A percentile compares a stretch with the other conserved stretches of the same genome.
Conservation (phyloP, 768 basidiomycete genomes). For the Clitopilus passeckerianus region DNA sequence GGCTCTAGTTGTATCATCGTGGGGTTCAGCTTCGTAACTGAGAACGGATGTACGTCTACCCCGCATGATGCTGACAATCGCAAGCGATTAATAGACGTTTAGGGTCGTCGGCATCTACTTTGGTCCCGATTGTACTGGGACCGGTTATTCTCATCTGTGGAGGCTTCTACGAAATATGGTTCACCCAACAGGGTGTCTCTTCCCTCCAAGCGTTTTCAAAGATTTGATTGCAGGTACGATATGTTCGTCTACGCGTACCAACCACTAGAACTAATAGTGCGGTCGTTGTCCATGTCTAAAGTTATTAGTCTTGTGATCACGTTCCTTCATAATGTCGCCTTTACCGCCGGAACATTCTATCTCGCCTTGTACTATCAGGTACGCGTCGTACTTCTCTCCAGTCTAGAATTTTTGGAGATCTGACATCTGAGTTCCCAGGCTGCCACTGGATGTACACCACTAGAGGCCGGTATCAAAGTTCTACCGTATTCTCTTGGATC, state of each 20-base stretch:
- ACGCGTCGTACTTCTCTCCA: constrained; percentile 13
- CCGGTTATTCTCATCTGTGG: constrained; percentile 48
- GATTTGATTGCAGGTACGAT: constrained; percentile 54
- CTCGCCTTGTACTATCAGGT: constrained; percentile 83
- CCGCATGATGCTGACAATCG: constrained; percentile 1
- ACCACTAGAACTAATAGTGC: constrained; percentile 8
- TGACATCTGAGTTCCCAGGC: constrained; percentile 35
- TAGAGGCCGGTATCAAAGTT: constrained; percentile 69
- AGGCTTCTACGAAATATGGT: constrained; percentile 57
- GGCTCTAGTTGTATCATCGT: constrained; percentile 73
- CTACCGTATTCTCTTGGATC: constrained; percentile 85
- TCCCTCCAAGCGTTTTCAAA: constrained; percentile 60
- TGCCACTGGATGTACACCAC: constrained; percentile 63
- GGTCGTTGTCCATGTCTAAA: constrained; percentile 20
- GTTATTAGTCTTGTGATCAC: constrained; percentile 63
- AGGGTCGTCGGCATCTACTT: constrained; percentile 65
- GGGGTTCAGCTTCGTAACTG: constrained; percentile 74
- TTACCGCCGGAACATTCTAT: constrained; percentile 84
- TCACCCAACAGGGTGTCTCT: constrained; percentile 68
- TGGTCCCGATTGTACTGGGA: constrained; percentile 56
- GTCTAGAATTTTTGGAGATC: constrained; percentile 4
- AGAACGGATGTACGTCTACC: constrained; percentile 56
- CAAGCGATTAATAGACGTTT: constrained; percentile 12
- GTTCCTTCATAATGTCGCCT: constrained; percentile 80
- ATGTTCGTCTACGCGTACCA: background rate